Conservation (phyloP, 2,329 filamentous ascomycete genomes). For the Ceratocystis eucalypticola region DNA sequence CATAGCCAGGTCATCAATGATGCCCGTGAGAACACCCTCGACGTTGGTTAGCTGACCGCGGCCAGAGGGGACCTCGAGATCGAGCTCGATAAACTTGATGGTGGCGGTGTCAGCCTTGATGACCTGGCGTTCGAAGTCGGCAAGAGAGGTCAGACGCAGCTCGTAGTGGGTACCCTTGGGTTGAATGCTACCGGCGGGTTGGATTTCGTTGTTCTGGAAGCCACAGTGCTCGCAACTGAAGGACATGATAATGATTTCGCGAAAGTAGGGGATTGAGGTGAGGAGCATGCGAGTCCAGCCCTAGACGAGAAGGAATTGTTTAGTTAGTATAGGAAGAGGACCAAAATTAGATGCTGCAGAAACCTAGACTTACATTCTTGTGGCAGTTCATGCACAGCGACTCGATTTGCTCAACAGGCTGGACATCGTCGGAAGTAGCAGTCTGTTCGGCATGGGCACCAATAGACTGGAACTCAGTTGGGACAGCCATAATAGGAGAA, state of each 20-base stretch:
- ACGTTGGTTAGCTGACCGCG: constrained; percentile 87
- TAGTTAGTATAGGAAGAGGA: constrained; percentile 8
- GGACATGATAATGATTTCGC: constrained; percentile 94
- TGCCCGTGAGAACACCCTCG: constrained; percentile 68
- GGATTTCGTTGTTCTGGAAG: constrained; percentile 85
- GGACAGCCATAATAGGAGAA: constrained; percentile 26
- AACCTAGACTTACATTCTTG: constrained; percentile 47
- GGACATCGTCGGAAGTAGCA: constrained; percentile 34
- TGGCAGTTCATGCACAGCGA: constrained; percentile 80
- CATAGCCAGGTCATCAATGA: constrained; percentile 66
- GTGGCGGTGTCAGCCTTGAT: constrained; percentile 82
- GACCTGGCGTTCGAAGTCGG: constrained; percentile 73
- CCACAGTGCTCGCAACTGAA: constrained; percentile 84
- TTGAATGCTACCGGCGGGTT: constrained; percentile 83
- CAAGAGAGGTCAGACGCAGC: constrained; percentile 56
- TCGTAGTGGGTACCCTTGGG: constrained; percentile 76
- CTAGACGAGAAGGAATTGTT: constrained; percentile 31
- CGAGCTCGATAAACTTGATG: constrained; percentile 79
- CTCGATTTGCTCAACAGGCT: constrained; percentile 55
- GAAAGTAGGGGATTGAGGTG: constrained; percentile 90
- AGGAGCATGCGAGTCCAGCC: constrained; percentile 76
- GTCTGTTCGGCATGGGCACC: constrained; percentile 46
- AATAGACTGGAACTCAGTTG: constrained; percentile 47
- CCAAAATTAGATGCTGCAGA: background rate
- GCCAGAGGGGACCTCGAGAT: constrained; percentile 83